Evolutionary conservation across 306 rosid genomes (phyloP).

Genomic region (Pyrus communis): DNA sequence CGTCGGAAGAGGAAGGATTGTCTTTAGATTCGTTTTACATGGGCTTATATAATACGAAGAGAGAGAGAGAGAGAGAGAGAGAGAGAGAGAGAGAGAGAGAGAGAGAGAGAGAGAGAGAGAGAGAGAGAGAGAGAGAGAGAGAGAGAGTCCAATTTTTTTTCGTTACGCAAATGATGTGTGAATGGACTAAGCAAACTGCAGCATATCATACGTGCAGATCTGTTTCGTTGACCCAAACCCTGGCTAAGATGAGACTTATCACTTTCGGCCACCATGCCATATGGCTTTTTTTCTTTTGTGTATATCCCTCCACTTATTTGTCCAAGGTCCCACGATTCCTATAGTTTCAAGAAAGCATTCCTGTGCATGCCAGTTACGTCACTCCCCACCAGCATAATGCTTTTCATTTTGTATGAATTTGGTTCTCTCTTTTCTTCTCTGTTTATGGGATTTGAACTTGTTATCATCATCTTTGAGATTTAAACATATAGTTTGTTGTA

Average conservation of each 20-base stretch:
- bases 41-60: neutral
- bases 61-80: too few relatives aligned
- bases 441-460: too few relatives aligned
- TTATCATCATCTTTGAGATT: too few relatives aligned
- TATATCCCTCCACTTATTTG: slow-evolving; percentile 20
- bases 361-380: slow-evolving; percentile 14
- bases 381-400: neutral
- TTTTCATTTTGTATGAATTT: neutral
- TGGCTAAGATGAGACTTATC: slow-evolving; percentile 19
- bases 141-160: neutral
- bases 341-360: slow-evolving; percentile 3
- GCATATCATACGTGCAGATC: neutral
- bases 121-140: too few relatives aligned
- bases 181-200: slow-evolving; percentile 5
- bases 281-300: neutral
- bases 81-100: neutral
- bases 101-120: neutral
- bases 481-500: too few relatives aligned
- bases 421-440: neutral
- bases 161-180: slow-evolving; percentile 2
- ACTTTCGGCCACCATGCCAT: neutral
- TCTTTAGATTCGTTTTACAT: neutral
- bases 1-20: neutral
- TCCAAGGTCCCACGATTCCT: slow-evolving; percentile 20
- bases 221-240: slow-evolving; percentile 22